These are phyloP conservation scores for Trametes gibbosa DNA, from an alignment of 768 basidiomycete genomes.

Conservation along the genomic window DNA sequence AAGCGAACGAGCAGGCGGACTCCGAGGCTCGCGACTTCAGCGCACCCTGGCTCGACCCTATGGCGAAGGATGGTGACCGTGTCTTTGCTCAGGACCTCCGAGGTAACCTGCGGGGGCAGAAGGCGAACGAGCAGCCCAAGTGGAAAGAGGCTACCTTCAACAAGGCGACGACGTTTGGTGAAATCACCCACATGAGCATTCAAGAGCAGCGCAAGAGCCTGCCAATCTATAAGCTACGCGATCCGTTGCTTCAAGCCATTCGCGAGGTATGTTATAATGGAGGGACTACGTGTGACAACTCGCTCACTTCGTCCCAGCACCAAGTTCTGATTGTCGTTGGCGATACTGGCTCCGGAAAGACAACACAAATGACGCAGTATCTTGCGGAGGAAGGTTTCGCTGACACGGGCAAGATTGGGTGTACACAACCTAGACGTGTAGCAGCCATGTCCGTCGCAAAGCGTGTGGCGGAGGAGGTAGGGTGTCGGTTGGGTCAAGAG, in stretches of 20 bases:
- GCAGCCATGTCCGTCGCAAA: slow-evolving; percentile 99
- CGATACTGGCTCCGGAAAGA: slow-evolving; percentile 98
- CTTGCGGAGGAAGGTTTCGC: slow-evolving; percentile 93
- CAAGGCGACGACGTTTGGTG: slow-evolving; percentile 94
- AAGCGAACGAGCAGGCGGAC: slow-evolving; percentile 91
- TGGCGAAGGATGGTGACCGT: slow-evolving; percentile 84
- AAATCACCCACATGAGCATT: slow-evolving; percentile 85
- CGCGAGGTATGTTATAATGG: slow-evolving; percentile 58
- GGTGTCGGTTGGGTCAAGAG: slow-evolving; percentile 94
- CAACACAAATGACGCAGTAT: slow-evolving; percentile 99
- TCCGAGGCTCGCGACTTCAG: slow-evolving; percentile 93
- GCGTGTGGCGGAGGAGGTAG: slow-evolving; percentile 97
- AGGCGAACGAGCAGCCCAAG: slow-evolving; percentile 75
- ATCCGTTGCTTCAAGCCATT: slow-evolving; percentile 86
- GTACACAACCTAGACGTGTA: slow-evolving; percentile 98
- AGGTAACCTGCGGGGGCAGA: slow-evolving; percentile 77
- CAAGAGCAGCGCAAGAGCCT: slow-evolving; percentile 90
- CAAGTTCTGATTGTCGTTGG: slow-evolving; percentile 98
- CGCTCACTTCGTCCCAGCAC: slow-evolving; percentile 51
- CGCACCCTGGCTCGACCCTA: slow-evolving; percentile 97
- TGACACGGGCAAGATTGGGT: slow-evolving; percentile 88
- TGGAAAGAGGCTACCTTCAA: slow-evolving; percentile 95
- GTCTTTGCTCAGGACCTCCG: slow-evolving; percentile 93
- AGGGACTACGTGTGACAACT: background rate
- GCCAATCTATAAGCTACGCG: slow-evolving; percentile 94